Evolutionary conservation across 164 flowering plant species (phyloP), one percentile per base, ranked within the genome.

Genomic region (Magnolia kwangsiensis): DNA sequence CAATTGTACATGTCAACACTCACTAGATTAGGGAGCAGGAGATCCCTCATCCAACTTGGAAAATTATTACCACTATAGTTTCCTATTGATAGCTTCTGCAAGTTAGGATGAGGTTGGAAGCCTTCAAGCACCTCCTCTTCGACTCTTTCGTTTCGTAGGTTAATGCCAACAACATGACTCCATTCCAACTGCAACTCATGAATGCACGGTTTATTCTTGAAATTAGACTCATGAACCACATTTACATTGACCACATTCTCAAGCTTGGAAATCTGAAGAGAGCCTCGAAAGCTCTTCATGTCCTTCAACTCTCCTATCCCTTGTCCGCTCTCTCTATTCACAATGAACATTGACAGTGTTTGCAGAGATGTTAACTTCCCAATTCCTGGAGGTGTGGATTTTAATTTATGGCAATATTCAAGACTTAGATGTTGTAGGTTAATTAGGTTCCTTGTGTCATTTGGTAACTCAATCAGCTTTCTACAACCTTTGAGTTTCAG

Each of bases 341-440:
- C 71, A 0, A 31, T 8, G 29, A 37, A 68, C 29, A 4, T 6
- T 10, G 50, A 13, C 8, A 68, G n/a, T 37, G 71, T 29, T 19
- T 68, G 71, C 29, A 68, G 77, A 16, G 37, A 51, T 29, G 24
- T 69, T 14, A 75, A 27, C 18, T 29, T 75, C 31, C 71, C 71
- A 16, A 67, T 19, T 8, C 63, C 16, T 14, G 29, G 51, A 13
- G 69, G 76, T 16, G n/a, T 8, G 16, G 51, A 7, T 8, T 45
- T 10, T 51, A 70, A 68, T 37, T 27, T 29, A 18, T 29, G 13
- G 49, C n/a, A 24, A 16, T 14, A 1, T 0, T 31, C 50, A 29
- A 68, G 10, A 68, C n/a, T 18, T 18, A 80, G 69, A 49, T 61
- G 71, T 13, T 67, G 68, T 23, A 77, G 77, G 69, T 73, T 73